These are phyloP conservation scores for Penicillium griseofulvum DNA, from an alignment of 2,329 filamentous ascomycete genomes.

Conservation along the genomic window DNA sequence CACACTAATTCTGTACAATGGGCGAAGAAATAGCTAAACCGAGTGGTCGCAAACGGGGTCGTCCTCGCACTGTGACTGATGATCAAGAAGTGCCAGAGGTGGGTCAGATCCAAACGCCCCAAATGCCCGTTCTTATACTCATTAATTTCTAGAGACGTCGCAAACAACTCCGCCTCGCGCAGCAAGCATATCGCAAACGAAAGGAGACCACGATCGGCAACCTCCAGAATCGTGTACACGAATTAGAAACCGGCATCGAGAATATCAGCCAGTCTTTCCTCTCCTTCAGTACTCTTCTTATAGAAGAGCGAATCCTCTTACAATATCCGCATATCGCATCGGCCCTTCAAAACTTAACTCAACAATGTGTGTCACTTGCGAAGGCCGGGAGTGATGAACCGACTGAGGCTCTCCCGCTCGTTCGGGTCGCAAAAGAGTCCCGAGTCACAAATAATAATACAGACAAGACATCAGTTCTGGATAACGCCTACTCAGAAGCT, in stretches of 20 bases:
- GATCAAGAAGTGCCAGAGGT: conserved; percentile 26
- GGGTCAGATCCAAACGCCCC: conserved; percentile 4
- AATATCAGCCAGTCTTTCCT: conserved; percentile 27
- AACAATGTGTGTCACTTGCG: conserved; percentile 25
- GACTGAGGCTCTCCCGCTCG: conserved; percentile 1
- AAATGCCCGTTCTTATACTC: conserved; percentile 3
- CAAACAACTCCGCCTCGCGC: conserved; percentile 26
- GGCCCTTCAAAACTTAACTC: conserved; percentile 23
- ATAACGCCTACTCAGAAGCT: background rate
- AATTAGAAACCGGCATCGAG: conserved; percentile 25
- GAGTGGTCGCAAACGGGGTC: conserved; percentile 24
- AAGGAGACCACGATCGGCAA: conserved; percentile 27
- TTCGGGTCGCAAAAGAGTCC: background rate
- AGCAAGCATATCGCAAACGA: conserved; percentile 27
- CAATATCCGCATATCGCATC: conserved; percentile 18
- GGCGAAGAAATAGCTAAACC: conserved; percentile 8
- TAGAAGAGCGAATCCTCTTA: conserved; percentile 17
- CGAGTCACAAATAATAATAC: conserved; percentile 2
- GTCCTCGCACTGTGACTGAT: conserved; percentile 21
- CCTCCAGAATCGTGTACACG: conserved; percentile 23
- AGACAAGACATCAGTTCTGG: background rate
- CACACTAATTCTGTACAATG: background rate
- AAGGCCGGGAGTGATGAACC: conserved; percentile 15
- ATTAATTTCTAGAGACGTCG: conserved; percentile 22
- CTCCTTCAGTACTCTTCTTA: conserved; percentile 26